These are phyloP conservation scores for maize (Zea mays) DNA, from an alignment of 176 grass and related monocot species.

Conservation along the genomic window Zm-B73-REFERENCE-NAM-5.0 NC_050096.1:223953001-223953500, in stretches of 20 bases:
- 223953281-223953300: not conserved
- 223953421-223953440: conserved; percentile 84
- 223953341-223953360: conserved; percentile 4
- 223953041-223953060: not conserved
- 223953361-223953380: not conserved
- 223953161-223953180: conserved; percentile 57
- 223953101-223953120: not conserved
- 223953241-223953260: conserved; percentile 95
- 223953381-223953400: conserved; percentile 2
- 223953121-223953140: not conserved
- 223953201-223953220: conserved; percentile 92
- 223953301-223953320: conserved; percentile 11
- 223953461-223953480: conserved; percentile 81
- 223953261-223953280: conserved; percentile 94
- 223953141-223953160: not conserved
- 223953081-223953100: not conserved
- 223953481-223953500: conserved; percentile 78
- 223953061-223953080: conserved; percentile 8
- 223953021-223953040: not conserved
- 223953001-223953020: not conserved
- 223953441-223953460: conserved; percentile 87
- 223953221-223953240: conserved; percentile 80
- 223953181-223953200: conserved; percentile 96
- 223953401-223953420: conserved; percentile 85
- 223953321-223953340: not conserved